Evolutionary conservation across 2,329 filamentous ascomycete species (phyloP).

Genomic region (Phialophora chinensis): DNA sequence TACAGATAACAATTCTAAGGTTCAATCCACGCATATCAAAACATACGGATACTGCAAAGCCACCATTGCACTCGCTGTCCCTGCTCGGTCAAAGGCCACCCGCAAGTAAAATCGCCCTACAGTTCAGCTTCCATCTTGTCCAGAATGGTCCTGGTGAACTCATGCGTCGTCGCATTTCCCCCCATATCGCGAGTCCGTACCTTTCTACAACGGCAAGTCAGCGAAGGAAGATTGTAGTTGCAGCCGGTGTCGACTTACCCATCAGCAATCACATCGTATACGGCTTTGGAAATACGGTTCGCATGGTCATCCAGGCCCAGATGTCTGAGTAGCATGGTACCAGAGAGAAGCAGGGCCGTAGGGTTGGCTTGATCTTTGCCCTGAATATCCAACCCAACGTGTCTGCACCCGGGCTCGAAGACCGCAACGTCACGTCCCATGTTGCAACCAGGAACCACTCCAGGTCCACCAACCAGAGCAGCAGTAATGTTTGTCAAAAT

Average conservation of each 20-base stretch:
- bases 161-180: slow-evolving; percentile 83
- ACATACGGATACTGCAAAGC: not conserved
- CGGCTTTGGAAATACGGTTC: slow-evolving; percentile 89
- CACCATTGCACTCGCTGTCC: slow-evolving; percentile 1
- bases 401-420: slow-evolving; percentile 98
- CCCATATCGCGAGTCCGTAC: slow-evolving; percentile 95
- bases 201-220: slow-evolving; percentile 61
- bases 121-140: slow-evolving; percentile 85
- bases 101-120: slow-evolving; percentile 44
- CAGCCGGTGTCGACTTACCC: slow-evolving; percentile 65
- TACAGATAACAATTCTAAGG: slow-evolving; percentile 4
- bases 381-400: slow-evolving; percentile 99
- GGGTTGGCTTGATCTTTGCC: slow-evolving; percentile 99
- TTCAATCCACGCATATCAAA: not conserved
- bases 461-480: slow-evolving; percentile 93
- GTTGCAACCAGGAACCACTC: slow-evolving; percentile 98
- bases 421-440: slow-evolving; percentile 98
- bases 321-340: slow-evolving; percentile 96
- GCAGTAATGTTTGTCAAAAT: slow-evolving; percentile 99
- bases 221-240: not conserved
- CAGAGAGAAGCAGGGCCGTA: slow-evolving; percentile 90
- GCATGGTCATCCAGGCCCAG: slow-evolving; percentile 97
- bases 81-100: not conserved
- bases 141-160: slow-evolving; percentile 93
- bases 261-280: slow-evolving; percentile 82